A percentile compares a stretch with the other conserved stretches of the same genome.
Conservation (phyloP, 176 grass and related monocot genomes). For the Carex pumila region DNA sequence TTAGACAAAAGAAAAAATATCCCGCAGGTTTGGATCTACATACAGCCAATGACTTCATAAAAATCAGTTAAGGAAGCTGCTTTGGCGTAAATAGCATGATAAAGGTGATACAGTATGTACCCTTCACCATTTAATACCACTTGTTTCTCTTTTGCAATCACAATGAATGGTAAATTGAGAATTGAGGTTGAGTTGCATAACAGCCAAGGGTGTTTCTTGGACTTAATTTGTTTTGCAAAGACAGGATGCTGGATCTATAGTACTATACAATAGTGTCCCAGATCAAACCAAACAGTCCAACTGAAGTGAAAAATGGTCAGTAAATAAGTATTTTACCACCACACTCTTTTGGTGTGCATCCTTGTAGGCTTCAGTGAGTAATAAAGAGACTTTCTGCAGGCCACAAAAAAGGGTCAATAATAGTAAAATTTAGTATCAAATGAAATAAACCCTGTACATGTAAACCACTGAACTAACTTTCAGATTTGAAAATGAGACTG, state of each 20-base stretch:
- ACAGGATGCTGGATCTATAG: too few species aligned
- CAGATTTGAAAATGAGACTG: background rate
- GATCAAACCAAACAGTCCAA: background rate
- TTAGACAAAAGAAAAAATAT: background rate
- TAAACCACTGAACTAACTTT: background rate
- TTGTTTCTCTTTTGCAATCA: background rate
- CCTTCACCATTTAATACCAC: background rate
- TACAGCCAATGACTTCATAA: background rate
- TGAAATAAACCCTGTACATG: background rate
- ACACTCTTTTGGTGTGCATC: constrained; percentile 92
- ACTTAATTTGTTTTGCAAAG: background rate
- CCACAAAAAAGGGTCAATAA: background rate
- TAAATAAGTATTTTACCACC: constrained; percentile 33
- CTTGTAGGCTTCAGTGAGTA: constrained; percentile 91
- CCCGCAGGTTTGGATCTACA: background rate
- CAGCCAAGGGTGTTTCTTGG: background rate
- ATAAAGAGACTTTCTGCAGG: constrained; percentile 69
- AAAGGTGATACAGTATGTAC: background rate
- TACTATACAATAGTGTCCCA: background rate
- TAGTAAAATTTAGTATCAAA: background rate
- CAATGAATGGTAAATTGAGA: background rate
- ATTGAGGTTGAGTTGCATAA: background rate
- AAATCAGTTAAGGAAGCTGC: background rate
- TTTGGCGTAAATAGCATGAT: background rate
- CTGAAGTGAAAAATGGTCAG: background rate